Evolutionary conservation across 23 red algal species (phyloP), one percentile per base, ranked within the genome.

Genomic region (Chondrus crispus): DNA sequence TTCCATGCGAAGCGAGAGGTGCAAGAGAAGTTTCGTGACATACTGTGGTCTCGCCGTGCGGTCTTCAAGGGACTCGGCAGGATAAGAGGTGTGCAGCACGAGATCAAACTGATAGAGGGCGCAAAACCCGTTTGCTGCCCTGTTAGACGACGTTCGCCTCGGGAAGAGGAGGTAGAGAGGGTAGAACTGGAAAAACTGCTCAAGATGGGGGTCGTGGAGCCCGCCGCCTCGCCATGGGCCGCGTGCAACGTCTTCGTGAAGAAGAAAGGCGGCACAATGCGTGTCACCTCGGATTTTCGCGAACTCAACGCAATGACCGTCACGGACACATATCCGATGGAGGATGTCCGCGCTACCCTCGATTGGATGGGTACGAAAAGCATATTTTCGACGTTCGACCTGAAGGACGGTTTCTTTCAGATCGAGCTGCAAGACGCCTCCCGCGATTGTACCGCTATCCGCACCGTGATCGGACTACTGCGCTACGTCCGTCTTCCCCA

Each of bases 391-490:
- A n/a, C 50, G 11, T 13, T 72, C 14, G 82, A 87, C 68, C 42
- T 80, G 68, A 70, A 72, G 16, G 82, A 82, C n/a, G 30, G 82
- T 13, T 87, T 74, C 68, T 87, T 80, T 62, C 20, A 80, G 18
- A 46, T 87, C 30, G 16, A n/a, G 13, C 64, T 87, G 82, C 16
- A 58, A 11, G 82, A 22, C 16, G 74, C 19, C 13, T 70, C 47
- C 20, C 24, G 35, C 13, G 11, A 14, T n/a, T 62, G 74, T n/a
- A 87, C 82, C 14, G 62, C 82, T n/a, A 62, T 87, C 13, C 51
- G 39, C 24, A 87, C 82, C 11, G 32, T 68, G 13, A 12, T 87
- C 10, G 82, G 62, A n/a, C 74, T 87, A 19, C n/a, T 87, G 14
- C 16, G n/a, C n/a, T 80, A 82, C 74, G 77, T 22, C 16, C 14